Evolutionary conservation across 1,284 basidiomycete species (phyloP).

Genomic region (Malassezia furfur): DNA sequence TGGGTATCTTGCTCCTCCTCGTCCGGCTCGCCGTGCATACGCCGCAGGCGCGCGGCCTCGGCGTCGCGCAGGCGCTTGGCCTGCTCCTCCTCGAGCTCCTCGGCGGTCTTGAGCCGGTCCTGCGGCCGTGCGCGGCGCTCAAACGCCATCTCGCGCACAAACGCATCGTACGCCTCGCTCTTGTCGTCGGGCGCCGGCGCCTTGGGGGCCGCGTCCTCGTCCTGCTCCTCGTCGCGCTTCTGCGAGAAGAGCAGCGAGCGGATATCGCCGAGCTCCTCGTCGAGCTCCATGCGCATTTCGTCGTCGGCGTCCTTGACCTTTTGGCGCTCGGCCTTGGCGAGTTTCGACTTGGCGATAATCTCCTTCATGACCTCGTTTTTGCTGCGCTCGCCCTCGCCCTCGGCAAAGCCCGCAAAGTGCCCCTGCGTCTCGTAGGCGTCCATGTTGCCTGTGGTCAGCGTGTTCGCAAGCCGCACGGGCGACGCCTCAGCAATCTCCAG

Average conservation of each 20-base stretch:
- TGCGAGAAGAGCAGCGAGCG: conserved; percentile 59
- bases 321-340: conserved; percentile 67
- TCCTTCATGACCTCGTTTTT: conserved; percentile 98
- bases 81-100: conserved; percentile 79
- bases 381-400: conserved; percentile 57
- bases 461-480: background rate
- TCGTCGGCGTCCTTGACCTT: conserved; percentile 76
- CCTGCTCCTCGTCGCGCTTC: background rate
- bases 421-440: conserved; percentile 16
- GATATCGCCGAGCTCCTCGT: conserved; percentile 75
- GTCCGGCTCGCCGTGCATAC: conserved; percentile 76
- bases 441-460: conserved; percentile 18
- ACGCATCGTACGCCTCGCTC: conserved; percentile 64
- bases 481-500: conserved; percentile 45
- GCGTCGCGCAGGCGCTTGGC: conserved; percentile 77
- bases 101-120: conserved; percentile 90
- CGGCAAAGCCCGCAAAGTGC: conserved; percentile 72
- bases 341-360: conserved; percentile 91
- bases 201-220: conserved; percentile 2
- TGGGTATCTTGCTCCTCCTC: conserved; percentile 19
- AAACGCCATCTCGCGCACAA: conserved; percentile 82
- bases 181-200: conserved; percentile 19
- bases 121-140: conserved; percentile 89
- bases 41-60: conserved; percentile 65
- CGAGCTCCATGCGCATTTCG: conserved; percentile 74